Evolutionary conservation across 306 rosid genomes (phyloP), one percentile per base, ranked within the genome.

Genomic region (Pyrus pyrifolia): DNA sequence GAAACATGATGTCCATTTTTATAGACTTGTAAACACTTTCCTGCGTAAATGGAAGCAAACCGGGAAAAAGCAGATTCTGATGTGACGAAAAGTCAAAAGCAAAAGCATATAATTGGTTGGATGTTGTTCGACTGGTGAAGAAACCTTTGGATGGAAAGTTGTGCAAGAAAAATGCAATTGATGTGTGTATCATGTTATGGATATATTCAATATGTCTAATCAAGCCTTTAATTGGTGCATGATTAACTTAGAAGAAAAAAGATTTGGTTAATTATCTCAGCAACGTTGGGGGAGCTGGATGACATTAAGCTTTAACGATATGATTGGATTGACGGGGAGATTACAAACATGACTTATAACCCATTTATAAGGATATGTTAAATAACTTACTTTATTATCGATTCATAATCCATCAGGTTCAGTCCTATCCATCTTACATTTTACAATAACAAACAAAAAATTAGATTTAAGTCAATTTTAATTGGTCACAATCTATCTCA

Each of bases 1-100:
- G 51, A 61, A n/a, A 5, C 4, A 49, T 22, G 6, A 19, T 19
- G 49, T 71, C 11, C 71, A 55, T 74, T 40, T 70, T 73, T 82
- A 79, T 52, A 67, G 85, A 33, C 21, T 6, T 7, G 3, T 49
- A 49, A 49, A 15, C 53, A 12, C 53, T 70, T 75, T 70, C 76
- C 78, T 22, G 71, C 51, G 10, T 7, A 38, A 68, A 67, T 42
- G 83, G 74, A 78, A 58, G 83, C 19, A 69, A 55, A 45, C 12
- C 17, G 2, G 10, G 5, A 15, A 57, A 21, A 23, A 51, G 78
- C 25, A 70, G 88, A 80, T 81, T 87, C 88, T 82, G 38, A 68
- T 59, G 76, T 53, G 6, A 80, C 55, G 73, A 58, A 73, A 85
- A 86, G 89, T 85, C 83, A 75, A 83, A 83, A 78, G 80, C n/a